A percentile compares a stretch with the other conserved stretches of the same genome.
phyloP scores from a whole-genome alignment of 495 filamentous ascomycete genomes.

The Cercophora samala region DNA sequence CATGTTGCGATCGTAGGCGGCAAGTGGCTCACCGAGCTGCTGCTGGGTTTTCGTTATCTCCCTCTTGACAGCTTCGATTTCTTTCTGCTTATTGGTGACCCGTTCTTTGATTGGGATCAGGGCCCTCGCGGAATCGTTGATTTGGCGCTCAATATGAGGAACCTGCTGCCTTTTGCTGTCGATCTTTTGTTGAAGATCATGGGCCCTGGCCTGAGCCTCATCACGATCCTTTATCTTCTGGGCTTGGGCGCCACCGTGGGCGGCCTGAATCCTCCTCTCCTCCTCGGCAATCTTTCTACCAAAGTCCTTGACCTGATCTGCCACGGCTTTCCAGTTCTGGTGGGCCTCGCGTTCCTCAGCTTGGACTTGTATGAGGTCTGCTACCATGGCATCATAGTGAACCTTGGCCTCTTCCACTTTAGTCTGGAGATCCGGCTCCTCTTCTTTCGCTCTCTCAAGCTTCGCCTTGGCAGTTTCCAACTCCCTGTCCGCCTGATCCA shows the following conservation, averaged over 20 bases:
- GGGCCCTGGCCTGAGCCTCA: conserved; percentile 49
- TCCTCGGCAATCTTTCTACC: conserved; percentile 43
- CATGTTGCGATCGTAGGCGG: conserved; percentile 60
- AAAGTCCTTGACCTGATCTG: conserved; percentile 35
- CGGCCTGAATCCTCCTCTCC: conserved; percentile 48
- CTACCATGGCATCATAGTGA: background rate
- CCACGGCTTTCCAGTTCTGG: conserved; percentile 32
- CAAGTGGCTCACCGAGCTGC: conserved; percentile 28
- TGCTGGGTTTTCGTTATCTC: conserved; percentile 3
- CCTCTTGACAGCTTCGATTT: conserved; percentile 32
- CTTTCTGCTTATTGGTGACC: conserved; percentile 38
- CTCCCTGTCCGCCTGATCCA: conserved; percentile 29
- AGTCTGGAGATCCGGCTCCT: background rate
- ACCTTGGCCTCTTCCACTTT: background rate
- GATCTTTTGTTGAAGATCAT: conserved; percentile 39
- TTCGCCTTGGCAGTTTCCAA: conserved; percentile 20
- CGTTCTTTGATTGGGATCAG: conserved; percentile 38
- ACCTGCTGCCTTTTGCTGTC: conserved; percentile 34
- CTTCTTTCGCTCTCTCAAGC: conserved; percentile 4
- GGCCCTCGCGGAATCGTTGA: conserved; percentile 41
- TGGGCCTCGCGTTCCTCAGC: conserved; percentile 49
- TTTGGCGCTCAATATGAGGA: conserved; percentile 32
- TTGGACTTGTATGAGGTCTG: conserved; percentile 33
- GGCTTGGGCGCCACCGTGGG: conserved; percentile 48
- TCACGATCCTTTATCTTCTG: conserved; percentile 42